A percentile compares a stretch with the other conserved stretches of the same genome.
phyloP scores from a whole-genome alignment of 495 filamentous ascomycete species.

The Aspergillus taichungensis region DNA sequence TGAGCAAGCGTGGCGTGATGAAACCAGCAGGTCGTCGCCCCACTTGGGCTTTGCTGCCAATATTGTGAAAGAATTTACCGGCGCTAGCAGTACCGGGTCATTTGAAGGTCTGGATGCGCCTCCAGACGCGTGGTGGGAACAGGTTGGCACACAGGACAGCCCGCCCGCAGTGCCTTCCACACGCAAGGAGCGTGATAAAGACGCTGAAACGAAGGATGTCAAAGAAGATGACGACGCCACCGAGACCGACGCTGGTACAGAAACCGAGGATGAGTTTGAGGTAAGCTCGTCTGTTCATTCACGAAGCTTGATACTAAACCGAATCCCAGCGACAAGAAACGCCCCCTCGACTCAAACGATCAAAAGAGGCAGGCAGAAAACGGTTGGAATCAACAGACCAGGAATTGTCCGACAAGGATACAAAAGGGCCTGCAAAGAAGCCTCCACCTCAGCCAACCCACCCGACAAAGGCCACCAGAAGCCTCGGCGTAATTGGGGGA shows the following conservation, averaged over 20 bases:
- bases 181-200: constrained; percentile 1
- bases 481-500: constrained; percentile 16
- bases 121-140: constrained; percentile 33
- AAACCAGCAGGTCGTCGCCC: constrained; percentile 11
- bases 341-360: constrained; percentile 21
- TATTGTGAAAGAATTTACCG: constrained; percentile 18
- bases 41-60: constrained; percentile 16
- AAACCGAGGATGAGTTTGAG: constrained; percentile 30
- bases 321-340: constrained; percentile 29
- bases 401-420: neutral
- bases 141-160: constrained; percentile 11
- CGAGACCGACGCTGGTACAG: constrained; percentile 15
- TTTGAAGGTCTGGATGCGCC: constrained; percentile 10
- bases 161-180: neutral
- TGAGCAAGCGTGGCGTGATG: constrained; percentile 30
- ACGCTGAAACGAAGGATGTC: neutral
- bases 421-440: neutral
- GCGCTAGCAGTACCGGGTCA: neutral
- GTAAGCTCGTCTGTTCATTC: constrained; percentile 12
- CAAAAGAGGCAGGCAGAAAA: constrained; percentile 2
- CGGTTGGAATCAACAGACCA: neutral
- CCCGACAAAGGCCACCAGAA: constrained; percentile 6
- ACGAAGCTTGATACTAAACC: constrained; percentile 1
- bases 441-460: constrained; percentile 5
- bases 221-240: neutral